Evolutionary conservation across 495 filamentous ascomycete genomes (phyloP).

Genomic region (Hypoxylon perforatum): DNA sequence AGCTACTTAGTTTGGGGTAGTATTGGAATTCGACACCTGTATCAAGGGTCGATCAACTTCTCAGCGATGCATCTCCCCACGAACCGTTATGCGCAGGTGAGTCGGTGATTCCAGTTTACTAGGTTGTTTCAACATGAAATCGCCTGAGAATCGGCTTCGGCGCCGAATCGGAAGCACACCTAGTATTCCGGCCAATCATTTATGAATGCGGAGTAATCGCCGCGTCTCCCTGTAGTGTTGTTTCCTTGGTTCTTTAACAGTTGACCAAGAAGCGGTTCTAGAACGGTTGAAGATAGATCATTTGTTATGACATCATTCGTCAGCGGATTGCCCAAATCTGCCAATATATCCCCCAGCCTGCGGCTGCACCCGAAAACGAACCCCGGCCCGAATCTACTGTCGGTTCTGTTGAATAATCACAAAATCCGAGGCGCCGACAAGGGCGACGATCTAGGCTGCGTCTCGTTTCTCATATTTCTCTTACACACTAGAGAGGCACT

Average conservation of each 20-base stretch:
- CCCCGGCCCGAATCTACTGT: conserved; percentile 5
- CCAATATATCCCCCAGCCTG: conserved; percentile 21
- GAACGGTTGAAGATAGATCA: conserved; percentile 22
- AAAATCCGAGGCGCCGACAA: conserved; percentile 27
- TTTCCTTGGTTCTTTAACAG: conserved; percentile 5
- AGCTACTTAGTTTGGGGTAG: background rate
- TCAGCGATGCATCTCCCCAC: conserved; percentile 15
- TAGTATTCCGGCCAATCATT: conserved; percentile 28
- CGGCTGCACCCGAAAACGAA: conserved; percentile 21
- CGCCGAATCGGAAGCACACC: conserved; percentile 24
- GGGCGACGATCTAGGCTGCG: conserved; percentile 24
- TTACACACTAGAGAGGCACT: conserved; percentile 6
- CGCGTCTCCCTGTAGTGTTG: conserved; percentile 11
- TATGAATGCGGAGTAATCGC: conserved; percentile 13
- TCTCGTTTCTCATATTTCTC: conserved; percentile 12
- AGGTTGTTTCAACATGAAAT: conserved; percentile 24
- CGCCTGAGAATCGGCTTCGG: conserved; percentile 22
- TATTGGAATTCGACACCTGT: conserved; percentile 7
- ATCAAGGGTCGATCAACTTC: conserved; percentile 9
- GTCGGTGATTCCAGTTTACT: conserved; percentile 22
- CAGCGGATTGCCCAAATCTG: conserved; percentile 10
- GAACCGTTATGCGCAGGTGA: conserved; percentile 20
- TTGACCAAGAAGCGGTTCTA: conserved; percentile 19
- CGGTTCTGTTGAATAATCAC: background rate
- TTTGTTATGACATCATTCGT: conserved; percentile 42